Conservation (phyloP, 2,329 filamentous ascomycete genomes). For the Aureobasidium sp. region DNA sequence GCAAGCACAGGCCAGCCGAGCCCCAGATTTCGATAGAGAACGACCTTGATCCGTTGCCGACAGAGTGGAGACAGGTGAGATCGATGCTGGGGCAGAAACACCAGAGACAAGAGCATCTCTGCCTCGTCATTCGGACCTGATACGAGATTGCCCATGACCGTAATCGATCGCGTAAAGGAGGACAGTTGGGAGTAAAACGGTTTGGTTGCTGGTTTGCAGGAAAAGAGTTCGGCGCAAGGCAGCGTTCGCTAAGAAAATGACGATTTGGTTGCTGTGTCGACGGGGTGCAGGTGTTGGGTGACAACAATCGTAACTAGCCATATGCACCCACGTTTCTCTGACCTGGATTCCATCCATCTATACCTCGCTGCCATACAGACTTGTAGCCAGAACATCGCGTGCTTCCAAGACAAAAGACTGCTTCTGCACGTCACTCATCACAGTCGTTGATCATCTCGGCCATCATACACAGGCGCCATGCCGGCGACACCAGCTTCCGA, state of each 20-base stretch:
- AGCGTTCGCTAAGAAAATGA: not conserved
- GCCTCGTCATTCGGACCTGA: too few species aligned
- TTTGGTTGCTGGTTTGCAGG: not conserved
- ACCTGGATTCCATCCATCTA: not conserved
- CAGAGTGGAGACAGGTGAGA: not conserved
- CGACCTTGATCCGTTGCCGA: not conserved
- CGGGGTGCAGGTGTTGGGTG: not conserved
- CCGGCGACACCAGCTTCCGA: constrained; percentile 23
- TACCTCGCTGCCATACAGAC: not conserved
- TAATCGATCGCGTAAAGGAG: not conserved
- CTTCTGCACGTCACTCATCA: not conserved
- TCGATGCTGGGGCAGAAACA: not conserved
- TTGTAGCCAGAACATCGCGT: not conserved
- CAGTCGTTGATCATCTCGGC: not conserved
- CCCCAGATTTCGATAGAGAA: not conserved
- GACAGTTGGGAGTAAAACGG: not conserved
- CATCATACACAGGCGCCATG: constrained; percentile 20
- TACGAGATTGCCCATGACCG: too few species aligned
- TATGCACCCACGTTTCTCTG: constrained; percentile 8
- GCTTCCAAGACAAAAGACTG: not conserved
- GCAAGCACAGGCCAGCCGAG: not conserved
- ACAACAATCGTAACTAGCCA: constrained; percentile 7
- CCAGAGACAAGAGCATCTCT: too few species aligned
- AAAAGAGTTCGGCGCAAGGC: not conserved
- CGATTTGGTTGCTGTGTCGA: constrained; percentile 9